Percentiles rank a stretch among this genome's conserved stretches.
These are phyloP conservation scores for Leishmania martiniquensis DNA, from an alignment of 208 protist species.

Conservation along the genomic window DNA sequence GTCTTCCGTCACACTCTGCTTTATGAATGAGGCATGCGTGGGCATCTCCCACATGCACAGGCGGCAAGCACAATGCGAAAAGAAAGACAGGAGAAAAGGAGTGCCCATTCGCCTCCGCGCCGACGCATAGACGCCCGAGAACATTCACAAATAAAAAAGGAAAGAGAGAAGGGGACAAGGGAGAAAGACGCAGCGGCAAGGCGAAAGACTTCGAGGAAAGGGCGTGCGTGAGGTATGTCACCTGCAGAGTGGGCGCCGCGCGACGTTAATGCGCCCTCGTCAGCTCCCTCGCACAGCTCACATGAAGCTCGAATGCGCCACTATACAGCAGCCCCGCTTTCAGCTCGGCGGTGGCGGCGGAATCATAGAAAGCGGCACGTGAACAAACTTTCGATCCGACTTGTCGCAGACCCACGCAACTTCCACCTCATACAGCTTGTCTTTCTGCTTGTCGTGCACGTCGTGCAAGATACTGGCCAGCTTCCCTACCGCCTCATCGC, in stretches of 20 bases:
- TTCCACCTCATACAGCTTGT: conserved; percentile 98
- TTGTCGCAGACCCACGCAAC: conserved; percentile 97
- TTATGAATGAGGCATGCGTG: not conserved
- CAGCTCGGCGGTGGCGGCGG: conserved; percentile 44
- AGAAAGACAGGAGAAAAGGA: not conserved
- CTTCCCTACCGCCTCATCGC: conserved; percentile 94
- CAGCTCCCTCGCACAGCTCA: not conserved
- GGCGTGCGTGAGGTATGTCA: not conserved
- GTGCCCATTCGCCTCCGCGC: not conserved
- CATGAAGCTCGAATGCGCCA: not conserved
- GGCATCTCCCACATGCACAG: not conserved
- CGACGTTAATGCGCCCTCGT: not conserved
- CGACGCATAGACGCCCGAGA: not conserved
- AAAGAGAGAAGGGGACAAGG: not conserved
- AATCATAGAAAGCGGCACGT: conserved; percentile 59
- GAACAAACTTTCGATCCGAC: conserved; percentile 80
- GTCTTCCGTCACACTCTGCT: not conserved
- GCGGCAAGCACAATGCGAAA: conserved; percentile 2
- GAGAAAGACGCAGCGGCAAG: not conserved
- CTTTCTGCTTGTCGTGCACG: conserved; percentile 87
- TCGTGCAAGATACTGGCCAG: conserved; percentile 94
- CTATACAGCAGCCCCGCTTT: not conserved
- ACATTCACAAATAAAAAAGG: not conserved
- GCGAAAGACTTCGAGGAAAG: not conserved
- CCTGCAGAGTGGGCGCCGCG: not conserved